Conservation (phyloP, 164 flowering plant genomes). For the Stephania japonica region DNA sequence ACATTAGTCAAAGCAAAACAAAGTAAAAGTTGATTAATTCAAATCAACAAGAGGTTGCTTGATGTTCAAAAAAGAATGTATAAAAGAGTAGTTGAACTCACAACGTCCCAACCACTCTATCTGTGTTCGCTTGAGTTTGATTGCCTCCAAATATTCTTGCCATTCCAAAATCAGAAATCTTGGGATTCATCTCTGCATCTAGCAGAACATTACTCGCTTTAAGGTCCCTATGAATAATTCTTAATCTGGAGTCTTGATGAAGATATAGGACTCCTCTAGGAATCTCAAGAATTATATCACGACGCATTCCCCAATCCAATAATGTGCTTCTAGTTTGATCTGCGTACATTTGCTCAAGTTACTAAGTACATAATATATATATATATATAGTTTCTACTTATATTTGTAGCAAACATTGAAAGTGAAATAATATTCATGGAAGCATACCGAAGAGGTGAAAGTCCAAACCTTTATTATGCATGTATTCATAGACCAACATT, state of each 20-base stretch:
- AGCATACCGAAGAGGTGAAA: conserved; percentile 20
- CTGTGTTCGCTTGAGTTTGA: conserved; percentile 45
- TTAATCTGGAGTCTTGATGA: conserved; percentile 60
- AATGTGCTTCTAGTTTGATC: conserved; percentile 28
- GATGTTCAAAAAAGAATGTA: no score
- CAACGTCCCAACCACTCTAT: conserved; percentile 70
- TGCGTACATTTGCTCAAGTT: background rate
- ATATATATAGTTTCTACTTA: no score
- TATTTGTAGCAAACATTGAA: background rate
- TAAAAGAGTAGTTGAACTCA: conserved; percentile 22
- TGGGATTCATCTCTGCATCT: conserved; percentile 55
- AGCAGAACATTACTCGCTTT: conserved; percentile 66
- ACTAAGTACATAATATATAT: background rate
- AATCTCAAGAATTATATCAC: conserved; percentile 53
- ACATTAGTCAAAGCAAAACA: no score
- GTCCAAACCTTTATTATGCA: conserved; percentile 25
- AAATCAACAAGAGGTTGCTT: no score
- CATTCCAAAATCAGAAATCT: conserved; percentile 76
- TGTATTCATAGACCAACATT: conserved; percentile 21
- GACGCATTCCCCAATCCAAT: conserved; percentile 48
- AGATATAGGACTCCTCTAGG: conserved; percentile 71
- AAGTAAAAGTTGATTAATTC: background rate
- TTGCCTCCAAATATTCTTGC: conserved; percentile 57
- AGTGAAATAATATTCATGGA: background rate
- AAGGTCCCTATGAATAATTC: conserved; percentile 69